Percentiles rank a stretch among this genome's conserved stretches.
These are phyloP conservation scores for Mycosarcoma maydis DNA, from an alignment of 1,284 basidiomycete species.

Conservation along the genomic window DNA sequence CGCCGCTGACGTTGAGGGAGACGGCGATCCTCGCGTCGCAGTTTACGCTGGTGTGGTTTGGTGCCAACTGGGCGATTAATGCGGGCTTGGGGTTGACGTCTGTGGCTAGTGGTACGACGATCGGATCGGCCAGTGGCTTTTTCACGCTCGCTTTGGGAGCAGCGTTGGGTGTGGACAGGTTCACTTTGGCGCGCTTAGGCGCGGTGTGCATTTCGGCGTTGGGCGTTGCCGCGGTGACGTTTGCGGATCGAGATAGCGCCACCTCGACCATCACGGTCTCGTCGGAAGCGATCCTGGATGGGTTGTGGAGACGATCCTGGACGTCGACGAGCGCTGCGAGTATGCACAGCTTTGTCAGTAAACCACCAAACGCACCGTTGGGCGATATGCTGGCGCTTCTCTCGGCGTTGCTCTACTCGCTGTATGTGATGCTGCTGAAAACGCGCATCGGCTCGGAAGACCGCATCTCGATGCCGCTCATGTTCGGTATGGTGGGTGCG, in stretches of 20 bases:
- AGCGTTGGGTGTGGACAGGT: conserved; percentile 81
- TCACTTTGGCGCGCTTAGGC: conserved; percentile 79
- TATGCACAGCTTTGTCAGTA: not conserved
- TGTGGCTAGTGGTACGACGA: conserved; percentile 64
- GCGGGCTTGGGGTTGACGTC: conserved; percentile 60
- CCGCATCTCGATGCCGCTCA: conserved; percentile 68
- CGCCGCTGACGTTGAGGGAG: conserved; percentile 59
- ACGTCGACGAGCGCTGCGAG: not conserved
- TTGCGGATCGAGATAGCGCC: conserved; percentile 56
- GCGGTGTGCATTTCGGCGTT: conserved; percentile 84
- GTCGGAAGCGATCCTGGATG: conserved; percentile 5
- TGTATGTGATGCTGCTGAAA: conserved; percentile 93
- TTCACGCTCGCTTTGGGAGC: conserved; percentile 89
- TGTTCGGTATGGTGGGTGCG: conserved; percentile 76
- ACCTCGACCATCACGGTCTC: conserved; percentile 8
- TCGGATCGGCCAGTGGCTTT: conserved; percentile 80
- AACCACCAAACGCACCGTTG: conserved; percentile 48
- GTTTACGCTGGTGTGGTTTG: conserved; percentile 65
- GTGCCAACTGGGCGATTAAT: conserved; percentile 65
- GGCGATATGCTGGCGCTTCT: conserved; percentile 62
- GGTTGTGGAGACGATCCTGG: conserved; percentile 20
- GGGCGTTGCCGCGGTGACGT: conserved; percentile 83
- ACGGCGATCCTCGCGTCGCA: conserved; percentile 57
- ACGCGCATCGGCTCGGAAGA: conserved; percentile 69
- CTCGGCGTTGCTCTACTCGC: conserved; percentile 75